Conservation (phyloP, 768 basidiomycete genomes). For the Psilocybe subaeruginosa region DNA sequence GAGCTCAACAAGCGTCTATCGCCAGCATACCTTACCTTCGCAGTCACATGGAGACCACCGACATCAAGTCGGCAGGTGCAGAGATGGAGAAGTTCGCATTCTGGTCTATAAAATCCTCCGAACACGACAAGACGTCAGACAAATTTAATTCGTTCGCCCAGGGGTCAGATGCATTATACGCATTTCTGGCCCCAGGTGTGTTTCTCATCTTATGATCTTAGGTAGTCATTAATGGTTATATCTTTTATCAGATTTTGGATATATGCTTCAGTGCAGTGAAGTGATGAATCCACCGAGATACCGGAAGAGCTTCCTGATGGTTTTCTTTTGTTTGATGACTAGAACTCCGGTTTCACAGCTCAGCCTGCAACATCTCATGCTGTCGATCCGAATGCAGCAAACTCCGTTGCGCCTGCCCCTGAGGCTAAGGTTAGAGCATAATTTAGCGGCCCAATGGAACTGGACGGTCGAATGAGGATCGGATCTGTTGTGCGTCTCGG, state of each 20-base stretch:
- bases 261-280: constrained; percentile 16
- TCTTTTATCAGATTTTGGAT: constrained; percentile 14
- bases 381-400: neutral
- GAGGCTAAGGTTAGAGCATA: no score
- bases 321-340: constrained; percentile 13
- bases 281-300: neutral
- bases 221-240: neutral
- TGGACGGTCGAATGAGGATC: no score
- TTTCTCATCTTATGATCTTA: neutral
- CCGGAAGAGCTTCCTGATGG: constrained; percentile 5
- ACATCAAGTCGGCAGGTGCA: neutral
- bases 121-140: constrained; percentile 3
- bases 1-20: constrained; percentile 13
- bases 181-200: constrained; percentile 21
- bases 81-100: constrained; percentile 9
- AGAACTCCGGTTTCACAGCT: neutral
- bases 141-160: constrained; percentile 8
- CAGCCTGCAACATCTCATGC: neutral
- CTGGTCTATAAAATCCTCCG: constrained; percentile 15
- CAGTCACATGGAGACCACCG: constrained; percentile 3
- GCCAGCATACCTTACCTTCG: constrained; percentile 17
- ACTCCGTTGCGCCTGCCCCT: neutral
- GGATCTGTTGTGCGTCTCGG: no score
- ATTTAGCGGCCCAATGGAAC: no score
- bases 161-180: constrained; percentile 12